Evolutionary conservation across 805 yeast genomes (phyloP).

Genomic region (Myxozyma mucilagina): DNA sequence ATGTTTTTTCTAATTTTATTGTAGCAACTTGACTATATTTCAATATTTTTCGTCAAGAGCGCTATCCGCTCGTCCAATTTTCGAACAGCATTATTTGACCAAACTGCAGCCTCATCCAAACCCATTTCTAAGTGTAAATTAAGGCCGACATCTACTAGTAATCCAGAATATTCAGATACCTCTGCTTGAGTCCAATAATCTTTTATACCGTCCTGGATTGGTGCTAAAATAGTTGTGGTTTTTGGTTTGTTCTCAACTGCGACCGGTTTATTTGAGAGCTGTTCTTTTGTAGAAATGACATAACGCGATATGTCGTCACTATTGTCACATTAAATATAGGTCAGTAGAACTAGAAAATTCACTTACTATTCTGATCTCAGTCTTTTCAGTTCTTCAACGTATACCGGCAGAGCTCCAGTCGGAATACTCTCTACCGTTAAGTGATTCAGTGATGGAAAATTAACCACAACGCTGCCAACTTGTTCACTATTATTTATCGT

Average conservation of each 20-base stretch:
- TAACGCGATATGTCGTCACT: constrained; percentile 8
- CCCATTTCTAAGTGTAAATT: constrained; percentile 19
- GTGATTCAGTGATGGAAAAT: neutral
- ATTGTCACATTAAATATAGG: neutral
- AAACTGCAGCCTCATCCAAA: constrained; percentile 9
- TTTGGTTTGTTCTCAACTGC: neutral
- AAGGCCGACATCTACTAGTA: constrained; percentile 18
- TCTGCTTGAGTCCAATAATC: constrained; percentile 21
- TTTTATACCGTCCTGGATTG: constrained; percentile 13
- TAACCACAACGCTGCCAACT: neutral
- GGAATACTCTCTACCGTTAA: neutral
- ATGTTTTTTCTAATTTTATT: neutral
- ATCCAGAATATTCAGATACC: neutral
- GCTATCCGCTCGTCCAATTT: neutral
- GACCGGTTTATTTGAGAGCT: neutral
- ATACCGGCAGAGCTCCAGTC: neutral
- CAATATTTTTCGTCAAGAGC: neutral
- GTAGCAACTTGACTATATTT: neutral
- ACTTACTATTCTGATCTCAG: constrained; percentile 15
- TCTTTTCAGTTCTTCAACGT: constrained; percentile 6
- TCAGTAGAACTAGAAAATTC: neutral
- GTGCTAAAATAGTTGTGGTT: constrained; percentile 7
- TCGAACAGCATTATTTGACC: neutral
- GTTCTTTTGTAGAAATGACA: neutral
- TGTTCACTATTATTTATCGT: neutral